Percentiles rank a stretch among this genome's conserved stretches.
phyloP scores from a whole-genome alignment of 495 filamentous ascomycete genomes.

The Aspergillus wentii region DNA sequence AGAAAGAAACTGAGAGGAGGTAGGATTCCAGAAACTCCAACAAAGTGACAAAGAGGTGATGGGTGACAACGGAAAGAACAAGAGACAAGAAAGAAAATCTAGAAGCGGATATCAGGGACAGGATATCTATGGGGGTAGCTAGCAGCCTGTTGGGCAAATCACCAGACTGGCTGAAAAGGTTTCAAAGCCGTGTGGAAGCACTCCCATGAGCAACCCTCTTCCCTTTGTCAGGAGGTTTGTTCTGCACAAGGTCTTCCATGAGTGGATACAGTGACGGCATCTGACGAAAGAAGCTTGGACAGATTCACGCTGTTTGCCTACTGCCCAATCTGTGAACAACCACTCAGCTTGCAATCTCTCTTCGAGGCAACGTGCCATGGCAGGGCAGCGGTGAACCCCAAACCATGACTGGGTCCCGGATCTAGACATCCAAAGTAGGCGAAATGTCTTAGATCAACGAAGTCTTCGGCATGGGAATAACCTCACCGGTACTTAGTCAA shows the following conservation, averaged over 20 bases:
- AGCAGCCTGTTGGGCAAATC: slow-evolving; percentile 6
- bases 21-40: not conserved
- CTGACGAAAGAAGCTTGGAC: slow-evolving; percentile 10
- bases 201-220: not conserved
- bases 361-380: slow-evolving; percentile 13
- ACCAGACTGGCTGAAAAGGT: slow-evolving; percentile 7
- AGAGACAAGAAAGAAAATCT: not conserved
- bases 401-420: slow-evolving; percentile 6
- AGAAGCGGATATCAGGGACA: slow-evolving; percentile 2
- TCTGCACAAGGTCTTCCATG: slow-evolving; percentile 3
- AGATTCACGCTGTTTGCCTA: slow-evolving; percentile 15
- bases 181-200: slow-evolving; percentile 3
- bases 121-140: slow-evolving; percentile 7
- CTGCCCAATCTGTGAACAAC: slow-evolving; percentile 3
- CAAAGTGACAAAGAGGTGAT: not conserved
- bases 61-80: not conserved
- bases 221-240: slow-evolving; percentile 6
- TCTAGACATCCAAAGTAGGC: slow-evolving; percentile 11
- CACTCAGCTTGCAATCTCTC: slow-evolving; percentile 7
- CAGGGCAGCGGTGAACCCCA: slow-evolving; percentile 18
- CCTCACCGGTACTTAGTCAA: slow-evolving; percentile 16
- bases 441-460: slow-evolving; percentile 20
- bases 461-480: slow-evolving; percentile 13
- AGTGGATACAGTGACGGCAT: slow-evolving; percentile 15
- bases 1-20: not conserved